Evolutionary conservation across 2,329 filamentous ascomycete genomes (phyloP), one percentile per base, ranked within the genome.

Genomic region (Leptographium galeiforme): DNA sequence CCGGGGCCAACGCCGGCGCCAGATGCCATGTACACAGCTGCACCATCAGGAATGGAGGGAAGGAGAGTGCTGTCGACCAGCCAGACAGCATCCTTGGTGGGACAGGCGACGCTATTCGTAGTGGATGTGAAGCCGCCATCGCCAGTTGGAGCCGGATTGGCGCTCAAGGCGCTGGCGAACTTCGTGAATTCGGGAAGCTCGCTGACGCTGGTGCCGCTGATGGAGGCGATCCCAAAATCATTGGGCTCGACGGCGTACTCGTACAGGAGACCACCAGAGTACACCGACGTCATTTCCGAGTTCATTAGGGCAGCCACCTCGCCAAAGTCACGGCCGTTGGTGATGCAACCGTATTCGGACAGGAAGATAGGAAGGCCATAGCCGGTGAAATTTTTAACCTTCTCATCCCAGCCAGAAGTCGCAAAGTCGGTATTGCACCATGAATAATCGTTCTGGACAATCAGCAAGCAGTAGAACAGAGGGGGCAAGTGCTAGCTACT

Each of bases 191-290:
- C 87, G 43, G 68, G 57, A 38, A 75, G 70, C 58, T 84, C 77
- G 36, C 70, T 71, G 55, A 86, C 76, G 33, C 68, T 69, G 64
- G 68, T 62, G 58, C 75, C 77, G 48, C 68, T 64, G 63, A 93
- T 73, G 55, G 79, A 70, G 64, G 90, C 89, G 55, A 95, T 83
- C 59, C 90, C 91, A 68, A 82, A 97, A 47, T 83, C 76, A 71
- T 83, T 88, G 57, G 76, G 75, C 69, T 94, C 89, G 63, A 85
- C 72, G 11, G 86, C 84, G 75, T 95, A 98, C 71, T 97, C 90
- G 72, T 96, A 98, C 68, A 96, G 87, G 41, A 98, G 79, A 67
- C 93, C 93, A 63, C 93, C 93, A 43, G 90, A 96, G 79, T 95
- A 97, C 63, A 96, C 89, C 18, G 68, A 61, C 8, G 85, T 89